Evolutionary conservation across 108 stramenopile genomes (phyloP), one percentile per base, ranked within the genome.

Genomic region (Nitzschia inconspicua): DNA sequence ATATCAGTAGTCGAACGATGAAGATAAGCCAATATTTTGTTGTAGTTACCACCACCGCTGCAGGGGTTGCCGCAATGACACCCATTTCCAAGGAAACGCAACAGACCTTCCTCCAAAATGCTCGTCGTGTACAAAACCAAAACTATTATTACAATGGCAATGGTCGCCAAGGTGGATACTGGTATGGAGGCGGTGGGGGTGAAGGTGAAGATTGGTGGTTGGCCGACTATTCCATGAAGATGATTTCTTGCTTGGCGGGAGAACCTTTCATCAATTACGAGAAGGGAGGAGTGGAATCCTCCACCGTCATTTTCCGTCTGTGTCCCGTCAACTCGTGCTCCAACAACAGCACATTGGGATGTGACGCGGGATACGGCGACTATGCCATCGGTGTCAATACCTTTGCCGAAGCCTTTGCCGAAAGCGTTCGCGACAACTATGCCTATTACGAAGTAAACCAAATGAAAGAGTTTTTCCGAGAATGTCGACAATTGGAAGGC

Each of bases 211-310:
- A 18, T 19, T 48, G 47, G 47, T 48, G 14, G 6, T 25, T 87
- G 22, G 50, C 74, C 24, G 66, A 72, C 31, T 87, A 77, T 64
- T 77, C 79, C 44, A 68, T 87, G 60, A 87, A 87, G 64, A 83
- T 87, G 60, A 48, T 72, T 36, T 82, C 82, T 18, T 87, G 85
- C 54, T 70, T 78, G 35, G 69, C 76, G 36, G 73, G 78, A 9
- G 64, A 66, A 2, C 82, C 83, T 48, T 83, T 76, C 77, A 65
- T 71, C 63, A 26, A 65, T 9, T 55, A 76, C 26, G 55, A 63
- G 27, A 28, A 60, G 24, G 63, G 63, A 18, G 43, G 53, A 9
- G 13, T 50, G 26, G 25, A 60, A 39, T 47, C 48, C 35, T 31
- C 37, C 25, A 60, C 62, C 8, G 65, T 57, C 55, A 47, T 76